Percentiles rank a stretch among this genome's conserved stretches.
These are phyloP conservation scores for Suhomyces pyralidae DNA, from an alignment of 805 yeast genomes.

Conservation along the genomic window DNA sequence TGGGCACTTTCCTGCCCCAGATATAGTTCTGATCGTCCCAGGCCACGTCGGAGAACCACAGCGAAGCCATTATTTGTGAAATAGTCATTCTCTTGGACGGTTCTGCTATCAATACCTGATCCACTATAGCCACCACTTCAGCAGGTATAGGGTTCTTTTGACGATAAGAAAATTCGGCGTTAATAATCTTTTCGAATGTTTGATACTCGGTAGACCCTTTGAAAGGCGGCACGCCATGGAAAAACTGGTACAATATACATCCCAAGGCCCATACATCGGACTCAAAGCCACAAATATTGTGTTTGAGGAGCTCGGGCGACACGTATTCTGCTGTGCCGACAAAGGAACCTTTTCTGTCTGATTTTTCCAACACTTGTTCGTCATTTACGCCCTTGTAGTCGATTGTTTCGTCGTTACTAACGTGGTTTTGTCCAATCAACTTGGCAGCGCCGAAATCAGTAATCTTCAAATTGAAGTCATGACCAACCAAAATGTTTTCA, in stretches of 20 bases:
- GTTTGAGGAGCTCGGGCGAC: conserved; percentile 80
- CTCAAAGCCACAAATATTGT: conserved; percentile 77
- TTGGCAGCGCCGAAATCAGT: conserved; percentile 99
- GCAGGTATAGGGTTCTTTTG: conserved; percentile 25
- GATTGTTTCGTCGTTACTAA: conserved; percentile 29
- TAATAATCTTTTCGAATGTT: conserved; percentile 85
- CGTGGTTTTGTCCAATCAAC: conserved; percentile 43
- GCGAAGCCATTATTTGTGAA: conserved; percentile 29
- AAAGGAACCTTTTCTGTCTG: conserved; percentile 56
- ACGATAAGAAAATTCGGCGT: conserved; percentile 59
- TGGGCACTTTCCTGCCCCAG: conserved; percentile 31
- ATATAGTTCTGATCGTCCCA: conserved; percentile 41
- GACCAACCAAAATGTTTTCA: conserved; percentile 82
- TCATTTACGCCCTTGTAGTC: conserved; percentile 30
- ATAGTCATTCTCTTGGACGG: conserved; percentile 31
- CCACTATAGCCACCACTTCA: conserved; percentile 30
- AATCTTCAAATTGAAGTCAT: conserved; percentile 82
- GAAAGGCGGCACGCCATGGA: conserved; percentile 85
- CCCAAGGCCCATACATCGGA: conserved; percentile 95
- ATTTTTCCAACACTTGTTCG: conserved; percentile 12
- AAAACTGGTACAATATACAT: conserved; percentile 79
- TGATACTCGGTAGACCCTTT: conserved; percentile 81
- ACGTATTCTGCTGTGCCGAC: conserved; percentile 98
- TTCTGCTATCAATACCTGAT: conserved; percentile 30
- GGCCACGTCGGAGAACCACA: conserved; percentile 38